Evolutionary conservation across 805 yeast species (phyloP).

Genomic region (Starmerella stigmatis): DNA sequence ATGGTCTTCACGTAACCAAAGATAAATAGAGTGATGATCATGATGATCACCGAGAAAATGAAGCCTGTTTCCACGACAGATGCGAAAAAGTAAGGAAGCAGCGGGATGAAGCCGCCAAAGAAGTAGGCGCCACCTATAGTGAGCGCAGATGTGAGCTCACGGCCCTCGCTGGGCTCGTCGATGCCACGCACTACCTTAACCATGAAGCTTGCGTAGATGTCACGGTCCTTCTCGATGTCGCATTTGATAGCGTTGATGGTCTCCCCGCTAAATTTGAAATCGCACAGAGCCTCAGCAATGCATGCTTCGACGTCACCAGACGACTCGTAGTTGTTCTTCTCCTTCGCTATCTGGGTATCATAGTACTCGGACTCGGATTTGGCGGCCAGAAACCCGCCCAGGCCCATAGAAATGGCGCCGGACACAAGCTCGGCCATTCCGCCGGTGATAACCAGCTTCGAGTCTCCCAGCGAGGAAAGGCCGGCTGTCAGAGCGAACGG

Average conservation of each 20-base stretch:
- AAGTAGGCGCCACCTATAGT: constrained; percentile 86
- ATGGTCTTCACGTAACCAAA: constrained; percentile 82
- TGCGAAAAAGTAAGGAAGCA: constrained; percentile 83
- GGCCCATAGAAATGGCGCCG: constrained; percentile 96
- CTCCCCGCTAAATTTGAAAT: constrained; percentile 54
- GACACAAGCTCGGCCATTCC: constrained; percentile 95
- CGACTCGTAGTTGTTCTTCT: constrained; percentile 22
- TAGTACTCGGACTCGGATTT: constrained; percentile 51
- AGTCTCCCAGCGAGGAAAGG: constrained; percentile 76
- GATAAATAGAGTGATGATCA: constrained; percentile 74
- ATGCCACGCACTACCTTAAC: constrained; percentile 84
- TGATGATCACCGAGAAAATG: constrained; percentile 59
- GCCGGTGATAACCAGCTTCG: constrained; percentile 88
- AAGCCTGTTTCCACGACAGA: constrained; percentile 66
- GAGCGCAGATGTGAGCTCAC: constrained; percentile 77
- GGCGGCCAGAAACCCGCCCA: constrained; percentile 94
- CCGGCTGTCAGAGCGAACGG: constrained; percentile 99
- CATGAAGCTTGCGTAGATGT: constrained; percentile 71
- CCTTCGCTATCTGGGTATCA: constrained; percentile 27
- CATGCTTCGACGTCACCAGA: constrained; percentile 50
- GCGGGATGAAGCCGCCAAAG: constrained; percentile 85
- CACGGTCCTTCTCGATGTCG: constrained; percentile 71
- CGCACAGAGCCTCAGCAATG: constrained; percentile 68
- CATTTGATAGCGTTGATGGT: constrained; percentile 63
- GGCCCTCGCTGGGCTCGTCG: constrained; percentile 88